Evolutionary conservation across 371 early-diverging fungal genomes (phyloP), one percentile per base, ranked within the genome.

Genomic region (Actinomortierella wolfii): DNA sequence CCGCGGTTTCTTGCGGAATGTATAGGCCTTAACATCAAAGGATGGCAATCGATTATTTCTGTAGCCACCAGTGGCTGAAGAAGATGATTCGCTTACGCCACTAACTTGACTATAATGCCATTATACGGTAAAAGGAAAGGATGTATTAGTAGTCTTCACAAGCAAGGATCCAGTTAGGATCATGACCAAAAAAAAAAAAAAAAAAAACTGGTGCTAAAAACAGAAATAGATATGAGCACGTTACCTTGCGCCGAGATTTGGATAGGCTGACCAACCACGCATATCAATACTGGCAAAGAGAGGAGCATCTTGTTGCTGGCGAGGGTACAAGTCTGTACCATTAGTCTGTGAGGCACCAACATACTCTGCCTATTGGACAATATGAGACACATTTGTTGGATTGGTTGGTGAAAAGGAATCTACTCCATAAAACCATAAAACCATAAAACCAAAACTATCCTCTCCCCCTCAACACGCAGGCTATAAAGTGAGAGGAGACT

Each of bases 21-120:
- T 73, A 28, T 73, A 73, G 5, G 73, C 73, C 51, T 67, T 73
- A 46, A 73, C 67, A 53, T 73, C 73, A 41, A 73, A 73, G 17
- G 53, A 55, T 5, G 73, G 73, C 5, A 63, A 21, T 1, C 47
- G 11, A 18, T 17, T 51, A 17, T 34, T 34, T 11, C 34, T 34
- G 34, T 34, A 34, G 34, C 34, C 11, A 34, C 34, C 34, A 34
- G 34, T 11, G 34, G 11, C 34, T 4, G 34, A 34, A 11, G 34
- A 34, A 11, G 34, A 34, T 4, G 34, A 4, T 11, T 34, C 34
- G 34, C 34, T 34, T 11, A 34, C 11, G 11, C 34, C 34, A 34
- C 34, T 11, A 34, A 34, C 7, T 6, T 34, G 34, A 11, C 34
- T 34, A 34, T 34, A 34, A 34, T 34, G 34, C 11, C 34, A 34